Evolutionary conservation across 345 rosid genomes (phyloP), one percentile per base, ranked within the genome.

Genomic region (Crucihimalaya himalaica): DNA sequence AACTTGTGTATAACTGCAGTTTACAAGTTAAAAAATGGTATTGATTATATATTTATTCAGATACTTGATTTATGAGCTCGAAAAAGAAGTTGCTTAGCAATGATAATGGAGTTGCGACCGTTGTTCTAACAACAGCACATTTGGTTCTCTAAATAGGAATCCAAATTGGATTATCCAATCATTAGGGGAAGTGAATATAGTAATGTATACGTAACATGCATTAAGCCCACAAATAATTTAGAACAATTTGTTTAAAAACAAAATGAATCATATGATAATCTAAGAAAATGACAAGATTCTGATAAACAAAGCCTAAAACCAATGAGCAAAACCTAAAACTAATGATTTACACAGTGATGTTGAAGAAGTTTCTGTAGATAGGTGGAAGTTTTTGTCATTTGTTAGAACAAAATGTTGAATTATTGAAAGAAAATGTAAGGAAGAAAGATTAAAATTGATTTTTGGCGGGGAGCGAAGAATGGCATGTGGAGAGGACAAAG

Each of bases 401-500:
- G 53, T 27, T 39, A 20, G 40, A 60, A 28, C 63, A 13, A 76
- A 69, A 60, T 39, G 56, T 73, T 21, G 50, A 69, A 69, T 76
- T 42, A 76, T 76, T 31, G 32, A 35, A 35, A 10, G 12, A 35
- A 12, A 61, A 20, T 6, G 34, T 67, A 28, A 43, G 40, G 62
- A 29, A 58, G 54, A 50, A 45, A 48, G 14, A 57, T 28, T 12
- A 50, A 76, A 59, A 25, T 3, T 8, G 35, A 16, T 23, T 28
- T 66, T 74, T 76, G 79, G 70, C 57, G 1, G 58, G 51, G 75
- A 76, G 79, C 39, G 65, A 76, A 69, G 64, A 69, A 62, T 32
- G 57, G 46, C 79, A 76, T 76, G 79, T 76, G 75, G 79, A 69
- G 74, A 69, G 19, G 70, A 74, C 78, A 74, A 59, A 28, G 61